Evolutionary conservation across 75 land plant species (phyloP), one percentile per base, ranked within the genome.

Genomic region (Ceratopteris richardii): DNA sequence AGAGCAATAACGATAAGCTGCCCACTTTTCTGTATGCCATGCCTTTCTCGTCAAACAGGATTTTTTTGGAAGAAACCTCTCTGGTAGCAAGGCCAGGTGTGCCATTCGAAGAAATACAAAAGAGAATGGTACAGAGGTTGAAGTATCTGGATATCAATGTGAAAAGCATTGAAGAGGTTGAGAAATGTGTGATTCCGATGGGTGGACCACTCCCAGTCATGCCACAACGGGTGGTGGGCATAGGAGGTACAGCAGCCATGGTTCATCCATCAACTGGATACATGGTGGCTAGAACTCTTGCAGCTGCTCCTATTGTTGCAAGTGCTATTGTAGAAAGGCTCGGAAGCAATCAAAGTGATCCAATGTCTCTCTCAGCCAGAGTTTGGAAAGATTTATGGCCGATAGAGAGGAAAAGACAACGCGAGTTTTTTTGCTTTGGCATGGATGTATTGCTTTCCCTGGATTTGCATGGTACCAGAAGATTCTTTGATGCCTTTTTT

Each of bases 331-430:
- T 77, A 1, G 73, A 63, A 55, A 77, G 69, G n/a, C 83, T 91
- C 21, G 80, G 71, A 27, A 56, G 39, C 18, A 33, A 54, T 51
- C 20, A 62, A 30, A 30, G 57, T 69, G 20, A 24, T 0, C 79
- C 77, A 12, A 58, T 75, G 39, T 83, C 68, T 10, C 54, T 89
- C 24, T 76, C 98, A 16, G 72, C 82, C 0, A 74, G 68, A 54
- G 98, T 94, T 20, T 94, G 98, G 98, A 85, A 68, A 65, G 91
- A 86, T 62, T 56, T 94, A 39, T 94, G 98, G 98, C 96, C 98
- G 0, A 76, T 83, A 29, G 82, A 90, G 30, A 83, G 88, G 72
- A 76, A 83, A 56, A 61, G 86, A 28, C 96, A 94, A 61, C 78
- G 98, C 54, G 98, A 85, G 31, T 94, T 94, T 64, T 94, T 90